Base-by-base conservation (phyloP, 371 early-diverging fungal genomes). In the Parasitella parasitica region DNA sequence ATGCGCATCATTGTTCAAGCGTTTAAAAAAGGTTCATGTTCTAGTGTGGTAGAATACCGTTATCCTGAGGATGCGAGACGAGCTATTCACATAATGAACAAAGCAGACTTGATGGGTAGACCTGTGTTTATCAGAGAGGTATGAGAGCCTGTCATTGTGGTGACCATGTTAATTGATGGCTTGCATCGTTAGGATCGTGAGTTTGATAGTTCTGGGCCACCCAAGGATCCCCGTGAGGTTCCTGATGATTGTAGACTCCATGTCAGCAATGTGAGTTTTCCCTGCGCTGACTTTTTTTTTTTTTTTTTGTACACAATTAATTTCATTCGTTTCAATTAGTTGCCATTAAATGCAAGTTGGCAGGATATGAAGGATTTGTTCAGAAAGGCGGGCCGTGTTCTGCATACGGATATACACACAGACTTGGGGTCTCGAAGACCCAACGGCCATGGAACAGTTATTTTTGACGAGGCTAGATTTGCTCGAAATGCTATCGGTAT, bases 301-400 rank as follows among this genome's bases (percentile, higher is more conserved):
- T n/a, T n/a, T n/a, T n/a, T n/a, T n/a, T n/a, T n/a, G n/a, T n/a
- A n/a, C n/a, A n/a, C n/a, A n/a, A n/a, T n/a, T n/a, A n/a, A n/a
- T n/a, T n/a, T n/a, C n/a, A n/a, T n/a, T n/a, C n/a, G n/a, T n/a
- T n/a, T n/a, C 1, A 22, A 20, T 20, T 61, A 94, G 88, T 78
- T 94, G 50, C 93, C 94, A 8, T 88, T 80, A 62, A 79, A 84
- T 32, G 82, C 83, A 38, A 83, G 87, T 51, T 94, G 93, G 93
- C 92, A 92, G 69, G 92, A 92, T 66, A 68, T 94, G 61, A 92
- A 92, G 68, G 93, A 92, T 77, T 61, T 91, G 24, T 92, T 94
- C 72, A 76, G 90, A 54, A 82, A 86, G 59, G 89, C 90, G 11
- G 92, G 92, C 16, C 68, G 74, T n/a, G 90, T 92, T 0, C 57